A percentile compares a stretch with the other conserved stretches of the same genome.
phyloP scores from a whole-genome alignment of 257 asterid species.

The Nicotiana otophora region DNA sequence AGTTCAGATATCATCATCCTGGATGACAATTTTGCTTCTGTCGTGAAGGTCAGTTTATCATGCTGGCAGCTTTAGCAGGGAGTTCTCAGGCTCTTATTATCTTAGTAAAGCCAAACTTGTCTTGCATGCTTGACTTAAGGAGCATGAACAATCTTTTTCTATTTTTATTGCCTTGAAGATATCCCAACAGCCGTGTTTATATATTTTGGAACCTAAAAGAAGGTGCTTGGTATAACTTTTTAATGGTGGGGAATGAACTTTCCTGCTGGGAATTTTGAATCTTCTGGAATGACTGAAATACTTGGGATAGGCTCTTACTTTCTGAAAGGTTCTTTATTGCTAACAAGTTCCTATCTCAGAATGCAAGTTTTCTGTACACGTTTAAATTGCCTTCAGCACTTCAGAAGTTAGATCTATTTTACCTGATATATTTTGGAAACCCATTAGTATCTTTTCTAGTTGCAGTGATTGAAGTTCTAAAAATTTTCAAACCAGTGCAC shows the following conservation, averaged over 20 bases:
- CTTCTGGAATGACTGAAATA: background rate
- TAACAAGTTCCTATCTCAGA: background rate
- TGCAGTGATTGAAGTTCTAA: background rate
- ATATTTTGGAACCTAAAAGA: background rate
- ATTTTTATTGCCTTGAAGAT: background rate
- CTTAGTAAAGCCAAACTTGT: background rate
- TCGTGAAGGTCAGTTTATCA: slow-evolving; percentile 69
- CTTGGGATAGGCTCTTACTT: background rate
- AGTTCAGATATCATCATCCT: slow-evolving; percentile 93
- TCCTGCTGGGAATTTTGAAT: background rate
- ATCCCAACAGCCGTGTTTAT: background rate
- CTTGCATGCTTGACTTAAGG: background rate
- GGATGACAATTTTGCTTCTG: slow-evolving; percentile 92
- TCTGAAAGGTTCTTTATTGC: background rate
- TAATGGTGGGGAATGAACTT: background rate
- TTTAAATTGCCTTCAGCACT: background rate
- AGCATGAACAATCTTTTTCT: background rate
- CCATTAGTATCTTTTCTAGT: background rate
- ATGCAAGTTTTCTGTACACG: background rate
- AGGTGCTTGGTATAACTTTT: background rate
- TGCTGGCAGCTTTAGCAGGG: background rate
- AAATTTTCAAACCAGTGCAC: background rate
- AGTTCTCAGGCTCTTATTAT: background rate
- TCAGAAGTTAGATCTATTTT: background rate
- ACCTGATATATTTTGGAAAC: background rate